Percentiles rank a stretch among this genome's conserved stretches.
Evolutionary conservation across 306 rosid species (phyloP).

Genomic region (Gleditsia sinensis): DNA sequence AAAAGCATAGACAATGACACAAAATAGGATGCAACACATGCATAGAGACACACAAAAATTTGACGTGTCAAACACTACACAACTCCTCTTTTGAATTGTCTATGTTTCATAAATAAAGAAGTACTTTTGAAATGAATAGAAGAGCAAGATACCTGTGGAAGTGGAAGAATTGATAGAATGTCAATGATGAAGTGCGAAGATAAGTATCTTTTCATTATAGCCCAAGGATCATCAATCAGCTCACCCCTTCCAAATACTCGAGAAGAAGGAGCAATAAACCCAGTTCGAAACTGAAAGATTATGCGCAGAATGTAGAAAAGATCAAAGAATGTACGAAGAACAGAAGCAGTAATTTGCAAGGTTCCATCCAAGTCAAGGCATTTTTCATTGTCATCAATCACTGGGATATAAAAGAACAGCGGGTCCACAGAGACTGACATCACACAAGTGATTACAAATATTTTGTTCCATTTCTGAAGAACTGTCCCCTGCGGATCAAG

Average conservation of each 20-base stretch:
- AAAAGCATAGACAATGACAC: background rate
- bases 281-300: conserved; percentile 78
- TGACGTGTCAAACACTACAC: no score
- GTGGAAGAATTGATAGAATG: conserved; percentile 77
- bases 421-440: conserved; percentile 84
- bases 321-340: conserved; percentile 82
- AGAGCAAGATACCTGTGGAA: conserved; percentile 74
- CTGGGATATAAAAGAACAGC: conserved; percentile 72
- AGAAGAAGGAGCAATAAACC: conserved; percentile 86
- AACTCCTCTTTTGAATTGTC: background rate
- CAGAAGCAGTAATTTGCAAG: conserved; percentile 56
- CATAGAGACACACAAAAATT: background rate
- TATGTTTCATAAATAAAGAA: background rate
- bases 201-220: conserved; percentile 74
- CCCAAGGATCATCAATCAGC: conserved; percentile 49
- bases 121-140: background rate
- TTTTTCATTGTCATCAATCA: conserved; percentile 17
- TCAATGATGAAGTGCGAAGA: conserved; percentile 70
- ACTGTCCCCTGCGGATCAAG: conserved; percentile 78
- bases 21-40: background rate
- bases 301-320: conserved; percentile 71
- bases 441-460: conserved; percentile 74
- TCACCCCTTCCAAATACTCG: conserved; percentile 90
- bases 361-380: conserved; percentile 48
- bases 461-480: conserved; percentile 88